phyloP scores from a whole-genome alignment of 140 eudicot genomes.

The Flaveria floridana region DNA sequence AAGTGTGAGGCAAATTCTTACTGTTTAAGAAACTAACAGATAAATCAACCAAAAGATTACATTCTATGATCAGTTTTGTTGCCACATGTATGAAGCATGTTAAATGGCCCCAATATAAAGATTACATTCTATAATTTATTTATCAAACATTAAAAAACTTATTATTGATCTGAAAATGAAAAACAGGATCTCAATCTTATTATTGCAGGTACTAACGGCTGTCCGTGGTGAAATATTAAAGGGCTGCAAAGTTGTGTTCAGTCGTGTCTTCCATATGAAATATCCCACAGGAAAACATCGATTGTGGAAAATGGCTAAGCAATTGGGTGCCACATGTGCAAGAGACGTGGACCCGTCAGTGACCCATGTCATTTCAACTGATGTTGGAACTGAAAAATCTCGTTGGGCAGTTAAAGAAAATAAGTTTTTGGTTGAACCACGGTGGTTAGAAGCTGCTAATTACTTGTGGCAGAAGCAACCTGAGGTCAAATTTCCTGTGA shows the following conservation, averaged over 20 bases:
- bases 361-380: conserved; percentile 72
- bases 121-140: not conserved
- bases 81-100: not conserved
- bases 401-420: conserved; percentile 63
- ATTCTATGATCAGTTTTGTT: not conserved
- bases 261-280: conserved; percentile 49
- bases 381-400: conserved; percentile 61
- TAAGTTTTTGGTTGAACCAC: conserved; percentile 60
- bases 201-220: conserved; percentile 45
- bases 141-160: not conserved
- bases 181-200: not conserved
- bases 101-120: not conserved
- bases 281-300: conserved; percentile 48
- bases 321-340: conserved; percentile 66
- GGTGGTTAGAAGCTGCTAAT: conserved; percentile 77
- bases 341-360: conserved; percentile 49
- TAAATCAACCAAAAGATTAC: not conserved
- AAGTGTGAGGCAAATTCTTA: conserved; percentile 1
- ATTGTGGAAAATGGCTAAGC: conserved; percentile 68
- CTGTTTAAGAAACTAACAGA: not conserved
- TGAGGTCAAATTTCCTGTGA: conserved; percentile 58
- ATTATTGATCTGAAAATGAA: not conserved
- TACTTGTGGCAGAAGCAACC: conserved; percentile 67
- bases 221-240: conserved; percentile 53
- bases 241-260: conserved; percentile 68